Conservation (phyloP, 192 early-diverging fungal genomes). For the Neocallimastix lanati region DNA sequence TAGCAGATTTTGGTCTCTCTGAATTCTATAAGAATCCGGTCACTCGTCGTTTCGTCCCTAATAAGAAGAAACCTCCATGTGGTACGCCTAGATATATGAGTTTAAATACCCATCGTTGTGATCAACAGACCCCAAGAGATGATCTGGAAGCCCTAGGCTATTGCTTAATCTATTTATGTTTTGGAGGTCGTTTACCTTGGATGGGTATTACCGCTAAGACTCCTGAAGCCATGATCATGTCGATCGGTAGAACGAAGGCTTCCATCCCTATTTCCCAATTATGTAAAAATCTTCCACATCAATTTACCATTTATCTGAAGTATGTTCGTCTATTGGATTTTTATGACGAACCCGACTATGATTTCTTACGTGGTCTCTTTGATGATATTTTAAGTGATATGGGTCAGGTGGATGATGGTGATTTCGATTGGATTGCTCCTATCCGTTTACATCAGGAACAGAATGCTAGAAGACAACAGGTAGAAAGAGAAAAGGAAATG, state of each 20-base stretch:
- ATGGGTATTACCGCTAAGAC: neutral
- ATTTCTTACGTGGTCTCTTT: neutral
- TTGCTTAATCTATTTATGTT: neutral
- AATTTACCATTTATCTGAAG: neutral
- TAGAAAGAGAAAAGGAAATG: neutral
- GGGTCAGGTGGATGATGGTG: neutral
- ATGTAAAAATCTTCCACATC: neutral
- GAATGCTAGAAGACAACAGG: neutral
- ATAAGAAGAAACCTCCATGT: neutral
- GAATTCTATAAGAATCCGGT: neutral
- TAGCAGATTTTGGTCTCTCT: neutral
- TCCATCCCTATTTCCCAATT: neutral
- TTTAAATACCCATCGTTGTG: neutral
- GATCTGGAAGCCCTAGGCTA: neutral
- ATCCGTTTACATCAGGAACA: neutral
- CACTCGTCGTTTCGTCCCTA: neutral
- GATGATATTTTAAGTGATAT: neutral
- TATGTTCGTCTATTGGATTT: neutral
- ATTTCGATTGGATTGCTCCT: neutral
- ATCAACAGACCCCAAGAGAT: neutral
- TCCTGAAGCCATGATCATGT: neutral
- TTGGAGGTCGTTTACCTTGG: too few species aligned
- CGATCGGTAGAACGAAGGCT: neutral
- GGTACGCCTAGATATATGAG: neutral
- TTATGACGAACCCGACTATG: neutral